Conservation (phyloP, 2,329 filamentous ascomycete genomes). For the Akanthomyces dipterigenus region DNA sequence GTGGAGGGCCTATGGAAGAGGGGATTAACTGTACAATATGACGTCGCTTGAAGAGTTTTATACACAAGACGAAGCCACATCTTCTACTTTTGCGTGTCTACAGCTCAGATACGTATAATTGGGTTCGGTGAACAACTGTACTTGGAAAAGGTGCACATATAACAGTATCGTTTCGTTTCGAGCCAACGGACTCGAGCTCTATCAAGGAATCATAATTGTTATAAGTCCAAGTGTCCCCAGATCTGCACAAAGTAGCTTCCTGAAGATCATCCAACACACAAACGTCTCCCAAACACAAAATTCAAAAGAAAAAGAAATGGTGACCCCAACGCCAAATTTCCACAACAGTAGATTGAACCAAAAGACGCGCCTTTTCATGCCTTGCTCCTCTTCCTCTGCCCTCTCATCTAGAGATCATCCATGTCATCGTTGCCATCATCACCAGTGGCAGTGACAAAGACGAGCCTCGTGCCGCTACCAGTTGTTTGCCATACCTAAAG, state of each 20-base stretch:
- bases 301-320: background rate
- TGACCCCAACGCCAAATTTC: conserved; percentile 23
- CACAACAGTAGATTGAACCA: background rate
- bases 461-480: conserved; percentile 60
- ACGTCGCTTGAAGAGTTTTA: conserved; percentile 16
- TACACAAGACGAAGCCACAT: conserved; percentile 15
- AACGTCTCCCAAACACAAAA: background rate
- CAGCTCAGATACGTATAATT: background rate
- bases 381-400: background rate
- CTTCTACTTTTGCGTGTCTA: conserved; percentile 1
- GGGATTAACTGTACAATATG: conserved; percentile 2
- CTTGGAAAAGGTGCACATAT: background rate
- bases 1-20: background rate
- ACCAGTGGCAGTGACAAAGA: conserved; percentile 59
- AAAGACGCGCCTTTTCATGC: background rate
- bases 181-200: background rate
- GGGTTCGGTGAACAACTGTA: too few species aligned
- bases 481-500: conserved; percentile 72
- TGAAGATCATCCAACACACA: background rate
- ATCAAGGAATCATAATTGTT: background rate
- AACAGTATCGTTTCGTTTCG: background rate
- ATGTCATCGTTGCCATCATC: conserved; percentile 42
- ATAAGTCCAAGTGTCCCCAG: background rate
- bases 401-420: conserved; percentile 25
- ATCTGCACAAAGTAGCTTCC: background rate